A percentile compares a stretch with the other conserved stretches of the same genome.
These are phyloP conservation scores for Ogataea trehalophila DNA, from an alignment of 805 yeast genomes.

Conservation along the genomic window DNA sequence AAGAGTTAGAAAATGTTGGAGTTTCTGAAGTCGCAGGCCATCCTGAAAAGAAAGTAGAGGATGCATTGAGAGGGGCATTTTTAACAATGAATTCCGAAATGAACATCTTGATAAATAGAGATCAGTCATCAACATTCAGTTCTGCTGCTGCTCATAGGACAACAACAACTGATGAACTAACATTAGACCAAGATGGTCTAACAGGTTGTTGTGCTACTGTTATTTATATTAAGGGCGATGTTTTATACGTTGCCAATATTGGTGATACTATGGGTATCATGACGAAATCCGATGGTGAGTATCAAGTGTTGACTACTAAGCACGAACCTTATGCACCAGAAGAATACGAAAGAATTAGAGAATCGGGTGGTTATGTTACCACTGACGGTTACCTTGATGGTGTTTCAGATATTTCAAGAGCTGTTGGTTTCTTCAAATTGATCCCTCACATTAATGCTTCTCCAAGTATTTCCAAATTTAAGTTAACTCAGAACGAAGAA, in stretches of 20 bases:
- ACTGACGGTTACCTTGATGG: conserved; percentile 85
- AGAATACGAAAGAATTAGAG: conserved; percentile 83
- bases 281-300: conserved; percentile 78
- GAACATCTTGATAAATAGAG: conserved; percentile 51
- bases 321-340: conserved; percentile 79
- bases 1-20: conserved; percentile 48
- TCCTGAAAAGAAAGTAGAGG: conserved; percentile 48
- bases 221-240: conserved; percentile 67
- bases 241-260: conserved; percentile 74
- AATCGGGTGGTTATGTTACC: conserved; percentile 86
- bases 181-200: conserved; percentile 59
- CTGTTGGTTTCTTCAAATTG: conserved; percentile 83
- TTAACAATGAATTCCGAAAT: conserved; percentile 76
- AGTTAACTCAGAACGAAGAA: conserved; percentile 68
- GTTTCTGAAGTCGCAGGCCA: conserved; percentile 34
- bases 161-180: conserved; percentile 45
- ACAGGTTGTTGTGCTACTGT: conserved; percentile 87
- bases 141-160: conserved; percentile 50
- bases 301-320: conserved; percentile 60
- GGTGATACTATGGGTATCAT: conserved; percentile 87
- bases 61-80: conserved; percentile 80
- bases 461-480: conserved; percentile 66
- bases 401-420: conserved; percentile 75
- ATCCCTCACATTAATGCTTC: conserved; percentile 87
- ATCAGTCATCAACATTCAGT: conserved; percentile 36